Base-by-base conservation (phyloP, 2,329 filamentous ascomycete genomes). In the Ophiostoma sp. region DNA sequence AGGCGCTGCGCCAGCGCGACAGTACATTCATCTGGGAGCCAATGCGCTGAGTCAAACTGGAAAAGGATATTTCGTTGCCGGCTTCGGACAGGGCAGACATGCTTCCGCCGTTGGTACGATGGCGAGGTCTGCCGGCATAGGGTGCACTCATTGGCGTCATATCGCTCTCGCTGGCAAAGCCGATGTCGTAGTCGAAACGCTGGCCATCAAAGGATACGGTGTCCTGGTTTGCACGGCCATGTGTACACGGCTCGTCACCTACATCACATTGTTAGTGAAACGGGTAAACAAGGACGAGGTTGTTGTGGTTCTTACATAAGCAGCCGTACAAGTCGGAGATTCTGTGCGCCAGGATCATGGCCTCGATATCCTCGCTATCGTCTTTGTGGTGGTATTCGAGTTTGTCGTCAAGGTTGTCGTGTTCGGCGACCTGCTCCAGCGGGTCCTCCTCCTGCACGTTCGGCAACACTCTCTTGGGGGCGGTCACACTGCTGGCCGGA, bases 381-480 rank as follows among this genome's bases (percentile, higher is more conserved):
- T 52, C 38, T 5, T 9, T 7, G n/a, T 63, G 8, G 18, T 67
- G 38, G 12, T 36, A 9, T 27, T 68, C 66, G 12, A 27, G 41
- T 7, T 27, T 9, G 41, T n/a, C 16, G 4, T 66, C 58, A 14
- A 62, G 55, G 40, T 44, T 65, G 38, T 7, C 60, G 27, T 63
- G 9, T 9, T 68, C 68, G n/a, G 52, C 66, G 36, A 90, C 90
- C 67, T 84, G 85, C 76, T 93, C 90, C 58, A 87, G 79, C 2
- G 90, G 88, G 74, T 96, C 93, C 77, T 97, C 93, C 74, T 97
- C 93, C 75, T 93, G 86, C 27, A 97, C 90, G 74, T 95, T 91
- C 16, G 92, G 90, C 71, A 97, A 82, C 66, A 83, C 84, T 70
- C 86, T 84, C 78, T 91, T 91, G 74, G 83, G 82, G 0, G 85